Base-by-base conservation (phyloP, 2,329 filamentous ascomycete genomes). In the Pseudocercospora fuligena region DNA sequence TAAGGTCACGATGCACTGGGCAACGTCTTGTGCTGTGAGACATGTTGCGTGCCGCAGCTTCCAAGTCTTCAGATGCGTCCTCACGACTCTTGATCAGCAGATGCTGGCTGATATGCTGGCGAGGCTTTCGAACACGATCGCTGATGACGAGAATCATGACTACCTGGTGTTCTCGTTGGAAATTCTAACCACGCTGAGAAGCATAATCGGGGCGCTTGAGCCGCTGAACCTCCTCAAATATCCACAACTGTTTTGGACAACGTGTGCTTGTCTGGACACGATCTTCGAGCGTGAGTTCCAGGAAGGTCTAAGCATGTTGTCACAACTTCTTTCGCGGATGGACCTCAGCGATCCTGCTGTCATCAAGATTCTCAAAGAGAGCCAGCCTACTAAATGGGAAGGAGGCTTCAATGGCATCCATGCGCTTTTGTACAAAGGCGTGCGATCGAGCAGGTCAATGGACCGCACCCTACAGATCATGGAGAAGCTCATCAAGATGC, bases 51-150 rank as follows among this genome's bases (percentile, higher is more conserved):
- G 96, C 77, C 90, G 95, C 29, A 99, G 96, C 0, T 98, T 99
- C 80, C 96, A 99, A 77, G 91, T 99, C 11, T 99, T 97, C 81
- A 88, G 95, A 33, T 98, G 94, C 76, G 94, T 98, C 63, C 87
- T 97, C 29, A 96, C 92, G 16, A 93, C 92, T 0, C 82, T 98
- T 23, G 94, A 99, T 75, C 93, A 96, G 72, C 86, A 89, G 65
- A 99, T 98, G 94, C 86, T 99, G 16, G 93, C 93, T 1, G 95
- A 99, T 75, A 99, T 99, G 93, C 88, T 99, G 23, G 94, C 92
- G 12, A 87, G 96, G 56, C 84, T 99, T 33, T 98, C 94, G 1
- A 99, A 98, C 78, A 99, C 95, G 0, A 95, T 99, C 73, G 94
- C 96, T 0, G 94, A 98, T 70, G 93, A 97, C 72, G 93, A 97